These are phyloP conservation scores for Stagonosporopsis rhizophila DNA, from an alignment of 2,329 filamentous ascomycete genomes.

Conservation along the genomic window DNA sequence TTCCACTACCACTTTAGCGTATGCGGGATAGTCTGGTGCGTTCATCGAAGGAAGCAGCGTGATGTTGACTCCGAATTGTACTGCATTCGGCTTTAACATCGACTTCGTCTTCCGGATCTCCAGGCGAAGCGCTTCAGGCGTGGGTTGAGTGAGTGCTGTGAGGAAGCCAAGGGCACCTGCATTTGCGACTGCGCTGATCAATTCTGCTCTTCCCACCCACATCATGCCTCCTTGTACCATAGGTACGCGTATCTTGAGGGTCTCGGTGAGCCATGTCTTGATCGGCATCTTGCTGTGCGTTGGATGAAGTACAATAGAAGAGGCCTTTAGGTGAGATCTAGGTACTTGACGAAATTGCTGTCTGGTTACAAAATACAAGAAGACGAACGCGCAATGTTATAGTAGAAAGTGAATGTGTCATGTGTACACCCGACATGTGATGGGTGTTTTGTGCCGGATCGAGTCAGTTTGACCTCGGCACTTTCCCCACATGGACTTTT, in stretches of 20 bases:
- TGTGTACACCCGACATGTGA: slow-evolving; percentile 12
- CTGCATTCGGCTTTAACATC: slow-evolving; percentile 45
- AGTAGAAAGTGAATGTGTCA: neutral
- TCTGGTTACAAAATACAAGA: neutral
- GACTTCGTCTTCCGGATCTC: slow-evolving; percentile 34
- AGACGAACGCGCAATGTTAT: neutral
- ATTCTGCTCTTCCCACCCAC: slow-evolving; percentile 63
- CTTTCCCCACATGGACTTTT: slow-evolving; percentile 4
- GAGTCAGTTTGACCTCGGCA: slow-evolving; percentile 16
- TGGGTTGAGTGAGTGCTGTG: slow-evolving; percentile 53
- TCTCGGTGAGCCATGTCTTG: slow-evolving; percentile 40
- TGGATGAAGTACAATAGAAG: neutral
- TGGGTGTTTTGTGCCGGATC: slow-evolving; percentile 10
- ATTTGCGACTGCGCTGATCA: slow-evolving; percentile 62
- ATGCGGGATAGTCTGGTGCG: slow-evolving; percentile 37
- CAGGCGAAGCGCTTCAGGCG: slow-evolving; percentile 34
- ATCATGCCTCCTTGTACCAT: slow-evolving; percentile 54
- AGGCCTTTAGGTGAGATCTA: neutral
- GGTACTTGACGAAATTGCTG: neutral
- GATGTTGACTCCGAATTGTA: slow-evolving; percentile 49
- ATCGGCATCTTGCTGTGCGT: slow-evolving; percentile 29
- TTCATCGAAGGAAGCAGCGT: slow-evolving; percentile 39
- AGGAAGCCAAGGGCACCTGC: slow-evolving; percentile 61
- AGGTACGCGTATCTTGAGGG: slow-evolving; percentile 31
- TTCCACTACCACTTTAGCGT: slow-evolving; percentile 34